Evolutionary conservation across 2,329 filamentous ascomycete species (phyloP), one percentile per base, ranked within the genome.

Genomic region (Fusarium chaquense): DNA sequence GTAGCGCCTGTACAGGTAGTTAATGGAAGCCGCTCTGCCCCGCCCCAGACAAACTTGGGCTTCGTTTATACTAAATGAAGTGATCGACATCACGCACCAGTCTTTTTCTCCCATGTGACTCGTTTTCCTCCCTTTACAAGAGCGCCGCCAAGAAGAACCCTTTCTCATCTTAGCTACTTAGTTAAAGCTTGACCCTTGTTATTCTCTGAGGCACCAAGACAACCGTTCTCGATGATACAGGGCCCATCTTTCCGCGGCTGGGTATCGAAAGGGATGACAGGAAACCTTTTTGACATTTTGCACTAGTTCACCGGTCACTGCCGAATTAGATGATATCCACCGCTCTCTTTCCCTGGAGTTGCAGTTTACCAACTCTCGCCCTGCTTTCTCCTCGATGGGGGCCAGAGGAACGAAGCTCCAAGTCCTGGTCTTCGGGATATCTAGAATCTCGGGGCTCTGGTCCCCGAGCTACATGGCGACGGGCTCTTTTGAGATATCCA

Each of bases 61-160:
- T 58, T 53, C 26, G 28, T 56, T 54, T 51, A 58, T 70, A 73
- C 72, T 64, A 63, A 60, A 69, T 60, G 50, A 56, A 65, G 44
- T 58, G 73, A 74, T 75, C 71, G 68, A 54, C 73, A 40, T 33
- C 38, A 41, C 52, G 40, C 26, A 47, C 47, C 51, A 65, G 57
- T 53, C 49, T 58, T 45, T 43, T 56, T 24, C 45, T 24, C 43
- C 49, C 72, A 74, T 70, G 72, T 73, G 72, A 74, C 65, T 58
- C 66, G 63, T 51, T 60, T 53, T 64, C 50, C 46, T 47, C 52
- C 36, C 44, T 45, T 53, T 56, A 50, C 51, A 47, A 51, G 26
- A n/a, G 30, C 26, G 47, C 63, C 53, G 56, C 56, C 63, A 45
- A 35, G 55, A 43, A 40, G 44, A 56, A 45, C 40, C 22, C 18